Evolutionary conservation across 257 asterid genomes (phyloP), one percentile per base, ranked within the genome.

Genomic region (Penstemon newberryi): DNA sequence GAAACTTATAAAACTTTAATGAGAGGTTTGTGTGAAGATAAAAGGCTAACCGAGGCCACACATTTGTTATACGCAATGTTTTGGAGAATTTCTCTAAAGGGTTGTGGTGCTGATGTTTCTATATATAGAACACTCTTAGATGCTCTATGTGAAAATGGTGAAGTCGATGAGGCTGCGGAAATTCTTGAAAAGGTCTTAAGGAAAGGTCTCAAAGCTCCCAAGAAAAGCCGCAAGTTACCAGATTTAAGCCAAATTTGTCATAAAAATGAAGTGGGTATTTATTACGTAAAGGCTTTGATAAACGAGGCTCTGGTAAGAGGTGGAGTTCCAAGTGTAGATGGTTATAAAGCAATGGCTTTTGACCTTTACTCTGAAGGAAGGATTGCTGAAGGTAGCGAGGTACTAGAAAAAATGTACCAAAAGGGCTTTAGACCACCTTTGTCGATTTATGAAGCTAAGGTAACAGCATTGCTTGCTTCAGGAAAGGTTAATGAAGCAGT

Each of bases 191-290:
- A 82, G 75, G 86, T 90, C 60, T 73, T 93, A 79, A 81, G 75
- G 7, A 93, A 90, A 82, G 98, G 97, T 71, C 92, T 90, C 2
- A 87, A 77, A 82, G 86, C 90, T 74, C 96, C 95, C 3, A 88
- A 75, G 70, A 74, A 71, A 61, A 70, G 49, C 79, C 65, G 67
- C 58, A 93, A 80, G 76, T 81, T 79, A 57, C 73, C 87, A 3
- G 91, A 92, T 72, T 83, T 86, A 8, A 65, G 80, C 73, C 70
- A 65, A 42, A 74, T 82, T 58, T 77, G 70, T 44, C 63, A 64
- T 68, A 80, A 72, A 52, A 76, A 77, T 13, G 67, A 70, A 70
- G 69, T 55, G 4, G 86, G 76, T 64, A 64, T 70, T 59, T 36
- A 63, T 50, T 52, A 65, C 4, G 73, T 74, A n/a, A 93, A 93